These are phyloP conservation scores for Lathyrus oleraceus DNA, from an alignment of 306 rosid species.

Conservation along the genomic window DNA sequence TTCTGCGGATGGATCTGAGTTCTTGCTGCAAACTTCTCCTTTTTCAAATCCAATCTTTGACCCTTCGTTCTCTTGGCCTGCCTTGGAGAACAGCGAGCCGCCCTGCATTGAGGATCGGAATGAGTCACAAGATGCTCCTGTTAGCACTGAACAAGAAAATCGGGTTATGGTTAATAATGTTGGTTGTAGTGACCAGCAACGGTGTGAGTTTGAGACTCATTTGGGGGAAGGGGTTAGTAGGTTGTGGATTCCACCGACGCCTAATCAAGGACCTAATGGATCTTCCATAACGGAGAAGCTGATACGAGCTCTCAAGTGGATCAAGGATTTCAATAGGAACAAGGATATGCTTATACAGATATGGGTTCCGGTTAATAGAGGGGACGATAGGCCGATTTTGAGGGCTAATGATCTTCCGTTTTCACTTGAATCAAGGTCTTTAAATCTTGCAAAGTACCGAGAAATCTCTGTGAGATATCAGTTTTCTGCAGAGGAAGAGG, in stretches of 20 bases:
- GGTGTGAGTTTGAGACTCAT: constrained; percentile 42
- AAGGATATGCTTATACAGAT: constrained; percentile 78
- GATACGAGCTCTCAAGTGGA: constrained; percentile 55
- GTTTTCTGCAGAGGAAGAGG: constrained; percentile 71
- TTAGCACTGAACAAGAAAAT: constrained; percentile 18
- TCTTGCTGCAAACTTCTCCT: constrained; percentile 52
- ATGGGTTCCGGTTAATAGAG: constrained; percentile 77
- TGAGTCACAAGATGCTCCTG: constrained; percentile 13
- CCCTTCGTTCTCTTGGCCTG: constrained; percentile 63
- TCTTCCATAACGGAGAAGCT: constrained; percentile 63
- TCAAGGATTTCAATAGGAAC: constrained; percentile 58
- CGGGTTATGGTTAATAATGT: constrained; percentile 37
- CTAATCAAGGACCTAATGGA: constrained; percentile 44
- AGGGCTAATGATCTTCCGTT: constrained; percentile 64
- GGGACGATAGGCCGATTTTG: constrained; percentile 67
- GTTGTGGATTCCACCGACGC: constrained; percentile 62
- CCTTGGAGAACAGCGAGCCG: constrained; percentile 43
- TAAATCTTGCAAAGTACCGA: constrained; percentile 64
- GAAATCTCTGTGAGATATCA: constrained; percentile 59
- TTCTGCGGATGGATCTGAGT: constrained; percentile 62
- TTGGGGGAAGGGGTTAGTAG: constrained; percentile 47
- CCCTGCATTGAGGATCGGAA: constrained; percentile 40
- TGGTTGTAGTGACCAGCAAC: constrained; percentile 24
- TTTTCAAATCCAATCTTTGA: constrained; percentile 55
- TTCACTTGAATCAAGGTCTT: constrained; percentile 51